Evolutionary conservation across 2,329 filamentous ascomycete species (phyloP).

Genomic region (Paraphaeosphaeria minitans): DNA sequence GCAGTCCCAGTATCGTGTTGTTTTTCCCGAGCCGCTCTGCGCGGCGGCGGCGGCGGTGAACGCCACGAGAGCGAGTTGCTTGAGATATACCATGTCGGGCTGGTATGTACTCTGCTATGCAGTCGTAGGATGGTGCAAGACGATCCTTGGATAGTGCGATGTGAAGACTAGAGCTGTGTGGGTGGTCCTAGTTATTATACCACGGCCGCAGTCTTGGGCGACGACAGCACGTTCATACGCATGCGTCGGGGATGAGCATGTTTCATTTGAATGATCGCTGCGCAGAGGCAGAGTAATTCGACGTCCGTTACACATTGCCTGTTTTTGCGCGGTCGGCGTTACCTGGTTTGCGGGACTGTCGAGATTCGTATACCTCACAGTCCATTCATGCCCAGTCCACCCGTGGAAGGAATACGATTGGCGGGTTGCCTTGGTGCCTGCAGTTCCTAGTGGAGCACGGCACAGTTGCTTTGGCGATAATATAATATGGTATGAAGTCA

Average conservation of each 20-base stretch:
- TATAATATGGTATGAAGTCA: not conserved
- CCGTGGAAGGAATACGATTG: not conserved
- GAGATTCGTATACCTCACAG: not conserved
- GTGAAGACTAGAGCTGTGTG: not conserved
- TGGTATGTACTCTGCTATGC: not conserved
- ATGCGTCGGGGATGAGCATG: not conserved
- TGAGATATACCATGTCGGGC: constrained; percentile 31
- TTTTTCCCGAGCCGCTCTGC: constrained; percentile 36
- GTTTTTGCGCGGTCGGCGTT: not conserved
- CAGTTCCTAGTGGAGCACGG: not conserved
- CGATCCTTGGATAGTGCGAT: constrained; percentile 12
- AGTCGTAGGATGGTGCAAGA: not conserved
- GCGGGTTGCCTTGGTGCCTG: not conserved
- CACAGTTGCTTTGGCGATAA: not conserved
- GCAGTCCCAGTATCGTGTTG: constrained; percentile 60
- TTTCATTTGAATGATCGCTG: constrained; percentile 5
- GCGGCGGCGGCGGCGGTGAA: constrained; percentile 34
- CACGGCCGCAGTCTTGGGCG: not conserved
- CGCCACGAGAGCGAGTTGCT: constrained; percentile 34
- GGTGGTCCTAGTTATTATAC: constrained; percentile 14
- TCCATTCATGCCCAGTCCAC: not conserved
- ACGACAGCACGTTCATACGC: not conserved
- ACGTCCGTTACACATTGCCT: not conserved
- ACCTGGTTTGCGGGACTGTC: not conserved
- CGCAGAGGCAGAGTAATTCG: not conserved